Evolutionary conservation across 2,329 filamentous ascomycete genomes (phyloP).

Genomic region (Graphilbum fragrans): DNA sequence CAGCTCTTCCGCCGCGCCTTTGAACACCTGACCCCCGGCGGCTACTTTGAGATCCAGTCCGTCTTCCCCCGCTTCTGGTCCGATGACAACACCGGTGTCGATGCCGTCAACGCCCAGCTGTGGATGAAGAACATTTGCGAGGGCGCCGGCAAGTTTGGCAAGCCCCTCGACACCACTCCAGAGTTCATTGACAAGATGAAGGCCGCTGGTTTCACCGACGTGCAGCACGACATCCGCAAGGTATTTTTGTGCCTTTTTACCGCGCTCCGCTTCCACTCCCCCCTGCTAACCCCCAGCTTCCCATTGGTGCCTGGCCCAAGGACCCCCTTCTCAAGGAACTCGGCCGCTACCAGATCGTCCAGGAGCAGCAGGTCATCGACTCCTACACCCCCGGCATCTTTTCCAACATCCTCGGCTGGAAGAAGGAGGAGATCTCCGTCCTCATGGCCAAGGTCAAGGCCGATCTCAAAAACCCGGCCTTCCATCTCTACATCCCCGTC

Average conservation of each 20-base stretch:
- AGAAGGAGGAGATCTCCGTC: slow-evolving; percentile 5
- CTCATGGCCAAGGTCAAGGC: no score
- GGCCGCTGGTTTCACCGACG: slow-evolving; percentile 16
- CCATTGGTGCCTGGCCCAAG: slow-evolving; percentile 18
- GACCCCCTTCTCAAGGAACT: slow-evolving; percentile 4
- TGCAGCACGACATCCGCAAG: slow-evolving; percentile 5
- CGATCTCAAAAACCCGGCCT: no score
- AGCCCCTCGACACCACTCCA: slow-evolving; percentile 8
- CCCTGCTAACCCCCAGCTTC: slow-evolving; percentile 10
- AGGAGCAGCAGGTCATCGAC: neutral
- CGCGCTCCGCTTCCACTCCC: slow-evolving; percentile 9
- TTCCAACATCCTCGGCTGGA: slow-evolving; percentile 12
- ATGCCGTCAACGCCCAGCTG: neutral
- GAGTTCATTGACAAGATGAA: slow-evolving; percentile 12
- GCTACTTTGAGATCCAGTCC: slow-evolving; percentile 22
- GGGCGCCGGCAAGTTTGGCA: slow-evolving; percentile 8
- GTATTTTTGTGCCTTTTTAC: neutral
- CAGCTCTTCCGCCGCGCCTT: slow-evolving; percentile 26
- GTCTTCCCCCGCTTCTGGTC: slow-evolving; percentile 4
- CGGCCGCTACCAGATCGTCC: slow-evolving; percentile 1
- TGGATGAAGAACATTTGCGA: slow-evolving; percentile 10
- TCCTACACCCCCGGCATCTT: slow-evolving; percentile 2
- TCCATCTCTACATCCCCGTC: no score
- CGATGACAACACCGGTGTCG: slow-evolving; percentile 12
- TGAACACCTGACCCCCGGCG: slow-evolving; percentile 26